A percentile compares a stretch with the other conserved stretches of the same genome.
phyloP scores from a whole-genome alignment of 768 basidiomycete genomes.

The Boletus pseudopeckii region DNA sequence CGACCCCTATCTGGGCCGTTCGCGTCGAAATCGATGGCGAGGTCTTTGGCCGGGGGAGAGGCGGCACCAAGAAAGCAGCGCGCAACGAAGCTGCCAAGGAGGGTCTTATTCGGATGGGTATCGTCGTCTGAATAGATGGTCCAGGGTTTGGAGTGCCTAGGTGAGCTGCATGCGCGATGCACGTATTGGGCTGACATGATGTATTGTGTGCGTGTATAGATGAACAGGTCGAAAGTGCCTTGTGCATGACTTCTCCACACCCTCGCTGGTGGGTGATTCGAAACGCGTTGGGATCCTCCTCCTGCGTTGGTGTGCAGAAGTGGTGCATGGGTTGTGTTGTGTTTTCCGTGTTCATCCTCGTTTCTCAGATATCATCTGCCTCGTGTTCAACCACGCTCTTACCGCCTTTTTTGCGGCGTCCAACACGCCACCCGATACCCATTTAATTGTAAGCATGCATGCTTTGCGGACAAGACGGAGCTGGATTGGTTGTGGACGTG shows the following conservation, averaged over 20 bases:
- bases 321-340: constrained; percentile 39
- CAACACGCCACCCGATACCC: neutral
- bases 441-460: neutral
- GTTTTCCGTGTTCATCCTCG: neutral
- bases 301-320: constrained; percentile 65
- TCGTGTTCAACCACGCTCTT: neutral
- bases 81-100: constrained; percentile 80
- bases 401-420: neutral
- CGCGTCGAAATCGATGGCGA: constrained; percentile 60
- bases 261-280: constrained; percentile 43
- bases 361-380: neutral
- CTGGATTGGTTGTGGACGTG: constrained; percentile 4
- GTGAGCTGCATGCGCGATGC: constrained; percentile 10
- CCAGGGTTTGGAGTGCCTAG: constrained; percentile 8
- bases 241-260: constrained; percentile 57
- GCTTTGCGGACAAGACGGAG: neutral
- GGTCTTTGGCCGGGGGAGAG: constrained; percentile 58
- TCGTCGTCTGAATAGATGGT: constrained; percentile 38
- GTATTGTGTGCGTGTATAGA: neutral
- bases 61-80: constrained; percentile 75
- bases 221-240: constrained; percentile 13
- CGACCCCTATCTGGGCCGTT: constrained; percentile 77
- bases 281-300: constrained; percentile 15
- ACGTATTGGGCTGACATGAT: neutral
- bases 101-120: constrained; percentile 58